These are phyloP conservation scores for Piromyces finnis DNA, from an alignment of 192 early-diverging fungal species.

Conservation along the genomic window DNA sequence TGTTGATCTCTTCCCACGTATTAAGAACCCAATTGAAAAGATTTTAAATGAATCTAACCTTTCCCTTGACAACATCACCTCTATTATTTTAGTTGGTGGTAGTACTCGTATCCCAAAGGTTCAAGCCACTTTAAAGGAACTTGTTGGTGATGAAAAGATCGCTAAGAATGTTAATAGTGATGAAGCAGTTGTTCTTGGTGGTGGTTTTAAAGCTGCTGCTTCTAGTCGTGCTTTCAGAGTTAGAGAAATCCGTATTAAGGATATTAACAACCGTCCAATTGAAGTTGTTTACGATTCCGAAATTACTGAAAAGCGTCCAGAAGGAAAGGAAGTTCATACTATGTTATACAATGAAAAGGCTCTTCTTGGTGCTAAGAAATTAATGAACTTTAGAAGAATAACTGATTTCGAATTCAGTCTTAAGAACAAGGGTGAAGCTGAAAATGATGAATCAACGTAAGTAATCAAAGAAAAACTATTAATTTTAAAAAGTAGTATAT, in stretches of 20 bases:
- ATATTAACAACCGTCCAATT: slow-evolving; percentile 49
- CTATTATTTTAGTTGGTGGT: slow-evolving; percentile 90
- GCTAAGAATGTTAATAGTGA: slow-evolving; percentile 90
- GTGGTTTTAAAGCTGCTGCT: slow-evolving; percentile 70
- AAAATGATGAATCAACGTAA: slow-evolving; percentile 5
- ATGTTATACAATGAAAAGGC: slow-evolving; percentile 45
- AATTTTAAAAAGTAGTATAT: too few relatives aligned
- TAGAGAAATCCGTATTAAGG: slow-evolving; percentile 73
- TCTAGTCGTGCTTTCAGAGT: slow-evolving; percentile 74
- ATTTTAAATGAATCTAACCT: slow-evolving; percentile 49
- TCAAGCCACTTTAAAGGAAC: slow-evolving; percentile 42
- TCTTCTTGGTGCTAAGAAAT: slow-evolving; percentile 58
- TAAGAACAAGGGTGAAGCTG: slow-evolving; percentile 24
- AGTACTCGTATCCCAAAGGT: slow-evolving; percentile 75
- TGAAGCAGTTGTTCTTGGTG: slow-evolving; percentile 84
- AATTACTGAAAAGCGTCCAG: slow-evolving; percentile 8
- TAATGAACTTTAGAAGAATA: slow-evolving; percentile 63
- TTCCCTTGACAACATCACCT: slow-evolving; percentile 43
- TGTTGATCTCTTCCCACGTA: slow-evolving; percentile 43
- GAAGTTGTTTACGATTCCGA: slow-evolving; percentile 37
- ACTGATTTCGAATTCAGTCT: slow-evolving; percentile 64
- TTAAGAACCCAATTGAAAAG: slow-evolving; percentile 49
- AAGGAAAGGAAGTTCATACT: slow-evolving; percentile 17
- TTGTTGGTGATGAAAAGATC: slow-evolving; percentile 67
- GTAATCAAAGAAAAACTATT: too few relatives aligned